Evolutionary conservation across 78 protist genomes (phyloP).

Genomic region (Chrysochromulina parva): DNA sequence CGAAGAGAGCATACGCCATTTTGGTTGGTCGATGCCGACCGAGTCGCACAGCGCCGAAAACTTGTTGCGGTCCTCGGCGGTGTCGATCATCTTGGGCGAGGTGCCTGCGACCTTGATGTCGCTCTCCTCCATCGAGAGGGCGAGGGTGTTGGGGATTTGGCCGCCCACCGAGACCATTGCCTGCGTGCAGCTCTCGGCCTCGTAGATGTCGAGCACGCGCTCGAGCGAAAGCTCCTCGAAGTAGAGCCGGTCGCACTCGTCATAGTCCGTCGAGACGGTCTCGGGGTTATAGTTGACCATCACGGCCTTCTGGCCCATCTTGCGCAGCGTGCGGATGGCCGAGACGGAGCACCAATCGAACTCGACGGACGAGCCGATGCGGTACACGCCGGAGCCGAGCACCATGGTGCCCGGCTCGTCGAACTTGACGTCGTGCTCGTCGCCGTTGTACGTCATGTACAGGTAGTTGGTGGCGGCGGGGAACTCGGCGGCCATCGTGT

Average conservation of each 20-base stretch:
- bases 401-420: conserved; percentile 15
- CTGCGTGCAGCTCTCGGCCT: conserved; percentile 65
- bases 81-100: conserved; percentile 75
- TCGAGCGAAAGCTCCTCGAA: conserved; percentile 89
- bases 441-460: conserved; percentile 90
- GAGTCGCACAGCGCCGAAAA: conserved; percentile 33
- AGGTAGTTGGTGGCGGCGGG: conserved; percentile 95
- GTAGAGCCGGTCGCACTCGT: conserved; percentile 86
- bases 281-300: conserved; percentile 99
- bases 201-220: conserved; percentile 83
- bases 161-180: conserved; percentile 66
- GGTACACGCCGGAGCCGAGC: conserved; percentile 91
- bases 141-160: conserved; percentile 88
- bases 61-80: conserved; percentile 94
- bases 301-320: conserved; percentile 77
- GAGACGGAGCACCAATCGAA: conserved; percentile 71
- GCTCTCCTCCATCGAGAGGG: background rate
- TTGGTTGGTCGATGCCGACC: conserved; percentile 91
- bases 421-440: conserved; percentile 67
- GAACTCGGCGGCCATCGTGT: conserved; percentile 94
- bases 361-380: conserved; percentile 87
- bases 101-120: background rate
- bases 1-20: conserved; percentile 79
- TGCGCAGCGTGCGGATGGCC: conserved; percentile 77
- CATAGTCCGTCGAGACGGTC: conserved; percentile 96